phyloP scores from a whole-genome alignment of 345 rosid species.

The Salix udensis region DNA sequence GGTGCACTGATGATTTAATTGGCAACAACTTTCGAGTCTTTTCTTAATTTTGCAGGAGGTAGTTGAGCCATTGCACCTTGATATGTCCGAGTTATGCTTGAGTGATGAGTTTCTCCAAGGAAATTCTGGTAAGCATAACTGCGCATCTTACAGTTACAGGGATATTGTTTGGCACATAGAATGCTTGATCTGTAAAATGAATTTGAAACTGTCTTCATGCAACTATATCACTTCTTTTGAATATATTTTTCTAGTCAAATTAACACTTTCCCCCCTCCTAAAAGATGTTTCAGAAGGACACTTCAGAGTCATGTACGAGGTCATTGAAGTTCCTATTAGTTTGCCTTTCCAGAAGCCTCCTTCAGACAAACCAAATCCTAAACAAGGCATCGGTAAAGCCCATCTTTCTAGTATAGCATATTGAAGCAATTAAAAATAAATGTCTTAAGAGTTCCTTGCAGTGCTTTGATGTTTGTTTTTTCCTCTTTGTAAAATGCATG shows the following conservation, averaged over 20 bases:
- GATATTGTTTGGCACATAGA: not conserved
- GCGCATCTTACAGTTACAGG: not conserved
- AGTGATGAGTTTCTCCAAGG: slow-evolving; percentile 68
- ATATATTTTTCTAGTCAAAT: not conserved
- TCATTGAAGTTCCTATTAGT: slow-evolving; percentile 66
- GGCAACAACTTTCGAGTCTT: slow-evolving; percentile 7
- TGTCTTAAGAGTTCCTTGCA: not conserved
- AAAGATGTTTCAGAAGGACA: slow-evolving; percentile 68
- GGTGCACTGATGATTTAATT: not conserved
- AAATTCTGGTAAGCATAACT: slow-evolving; percentile 48
- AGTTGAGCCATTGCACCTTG: slow-evolving; percentile 80
- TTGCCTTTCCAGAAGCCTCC: slow-evolving; percentile 77
- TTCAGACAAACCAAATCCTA: slow-evolving; percentile 87
- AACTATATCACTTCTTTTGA: not conserved
- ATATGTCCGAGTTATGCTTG: slow-evolving; percentile 72
- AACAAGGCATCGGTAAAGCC: slow-evolving; percentile 91
- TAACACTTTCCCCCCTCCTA: slow-evolving; percentile 3
- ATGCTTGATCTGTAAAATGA: not conserved
- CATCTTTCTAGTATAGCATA: slow-evolving; percentile 1
- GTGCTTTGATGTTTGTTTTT: not conserved
- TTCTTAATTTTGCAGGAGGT: slow-evolving; percentile 55
- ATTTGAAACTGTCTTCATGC: not conserved
- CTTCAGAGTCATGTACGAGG: slow-evolving; percentile 72
- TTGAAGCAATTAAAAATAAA: not conserved
- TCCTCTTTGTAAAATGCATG: not conserved